Conservation (phyloP, 805 yeast genomes). For the Candida ponderosae region DNA sequence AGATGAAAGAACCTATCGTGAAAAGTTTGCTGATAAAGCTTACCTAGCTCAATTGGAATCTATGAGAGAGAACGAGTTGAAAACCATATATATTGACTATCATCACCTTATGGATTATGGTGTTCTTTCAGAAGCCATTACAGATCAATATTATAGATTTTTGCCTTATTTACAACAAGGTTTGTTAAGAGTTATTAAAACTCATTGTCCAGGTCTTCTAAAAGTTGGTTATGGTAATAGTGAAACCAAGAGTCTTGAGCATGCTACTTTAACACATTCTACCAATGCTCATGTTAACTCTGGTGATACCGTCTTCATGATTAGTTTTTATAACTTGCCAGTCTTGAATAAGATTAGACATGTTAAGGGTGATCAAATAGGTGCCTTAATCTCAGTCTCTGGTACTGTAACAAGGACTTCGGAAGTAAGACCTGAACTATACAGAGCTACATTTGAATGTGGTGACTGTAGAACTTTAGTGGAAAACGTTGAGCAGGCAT, state of each 20-base stretch:
- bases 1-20: slow-evolving; percentile 23
- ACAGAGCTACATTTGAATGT: slow-evolving; percentile 80
- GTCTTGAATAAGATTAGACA: slow-evolving; percentile 80
- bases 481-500: slow-evolving; percentile 86
- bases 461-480: slow-evolving; percentile 79
- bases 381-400: slow-evolving; percentile 72
- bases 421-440: slow-evolving; percentile 93
- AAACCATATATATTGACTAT: slow-evolving; percentile 80
- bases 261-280: slow-evolving; percentile 23
- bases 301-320: slow-evolving; percentile 75
- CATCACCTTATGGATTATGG: slow-evolving; percentile 79
- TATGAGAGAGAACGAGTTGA: slow-evolving; percentile 67
- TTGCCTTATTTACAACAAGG: slow-evolving; percentile 77
- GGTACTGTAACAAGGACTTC: slow-evolving; percentile 96
- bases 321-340: slow-evolving; percentile 83
- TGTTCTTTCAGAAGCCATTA: slow-evolving; percentile 79
- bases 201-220: slow-evolving; percentile 67
- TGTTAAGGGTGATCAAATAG: slow-evolving; percentile 82
- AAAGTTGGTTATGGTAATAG: slow-evolving; percentile 31
- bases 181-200: slow-evolving; percentile 61
- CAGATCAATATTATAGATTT: slow-evolving; percentile 89
- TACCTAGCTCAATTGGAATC: slow-evolving; percentile 77
- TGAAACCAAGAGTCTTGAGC: slow-evolving; percentile 19
- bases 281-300: slow-evolving; percentile 37
- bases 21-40: slow-evolving; percentile 43